Evolutionary conservation across 805 yeast genomes (phyloP).

Genomic region (Isabelozyma heimii): DNA sequence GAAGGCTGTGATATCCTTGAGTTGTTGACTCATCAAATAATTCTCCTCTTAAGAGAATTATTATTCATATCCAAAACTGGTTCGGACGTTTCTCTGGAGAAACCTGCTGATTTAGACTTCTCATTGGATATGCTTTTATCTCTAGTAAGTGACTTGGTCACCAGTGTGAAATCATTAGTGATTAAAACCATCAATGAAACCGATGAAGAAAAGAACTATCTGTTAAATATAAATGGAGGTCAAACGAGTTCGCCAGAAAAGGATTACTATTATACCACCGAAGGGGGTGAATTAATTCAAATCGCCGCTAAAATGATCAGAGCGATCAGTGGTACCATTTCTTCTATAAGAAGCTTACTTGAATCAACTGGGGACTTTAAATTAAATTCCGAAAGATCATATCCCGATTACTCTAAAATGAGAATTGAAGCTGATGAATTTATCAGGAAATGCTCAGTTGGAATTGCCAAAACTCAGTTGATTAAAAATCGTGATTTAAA

Average conservation of each 20-base stretch:
- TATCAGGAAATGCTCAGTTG: slow-evolving; percentile 58
- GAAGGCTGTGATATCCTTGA: slow-evolving; percentile 69
- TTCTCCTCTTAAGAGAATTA: slow-evolving; percentile 60
- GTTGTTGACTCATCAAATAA: slow-evolving; percentile 64
- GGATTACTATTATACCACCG: slow-evolving; percentile 57
- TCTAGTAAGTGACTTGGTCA: slow-evolving; percentile 61
- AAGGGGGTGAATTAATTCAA: slow-evolving; percentile 64
- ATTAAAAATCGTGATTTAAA: slow-evolving; percentile 21
- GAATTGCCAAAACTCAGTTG: slow-evolving; percentile 45
- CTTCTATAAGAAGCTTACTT: slow-evolving; percentile 50
- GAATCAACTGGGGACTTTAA: slow-evolving; percentile 65
- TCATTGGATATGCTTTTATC: slow-evolving; percentile 58
- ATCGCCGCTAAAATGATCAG: slow-evolving; percentile 60
- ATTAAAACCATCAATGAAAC: slow-evolving; percentile 48
- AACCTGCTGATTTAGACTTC: slow-evolving; percentile 42
- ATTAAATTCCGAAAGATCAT: slow-evolving; percentile 55
- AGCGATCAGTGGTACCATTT: slow-evolving; percentile 47
- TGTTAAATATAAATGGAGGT: background rate
- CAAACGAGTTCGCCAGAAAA: slow-evolving; percentile 4
- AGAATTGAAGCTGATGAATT: slow-evolving; percentile 60
- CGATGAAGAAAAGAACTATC: slow-evolving; percentile 27
- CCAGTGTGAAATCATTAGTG: slow-evolving; percentile 62
- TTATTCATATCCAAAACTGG: slow-evolving; percentile 56
- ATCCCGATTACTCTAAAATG: slow-evolving; percentile 61
- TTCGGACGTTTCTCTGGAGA: slow-evolving; percentile 35